Percentiles rank a stretch among this genome's conserved stretches.
Conservation (phyloP, 805 yeast genomes). For the Zygotorulaspora chibaensis region DNA sequence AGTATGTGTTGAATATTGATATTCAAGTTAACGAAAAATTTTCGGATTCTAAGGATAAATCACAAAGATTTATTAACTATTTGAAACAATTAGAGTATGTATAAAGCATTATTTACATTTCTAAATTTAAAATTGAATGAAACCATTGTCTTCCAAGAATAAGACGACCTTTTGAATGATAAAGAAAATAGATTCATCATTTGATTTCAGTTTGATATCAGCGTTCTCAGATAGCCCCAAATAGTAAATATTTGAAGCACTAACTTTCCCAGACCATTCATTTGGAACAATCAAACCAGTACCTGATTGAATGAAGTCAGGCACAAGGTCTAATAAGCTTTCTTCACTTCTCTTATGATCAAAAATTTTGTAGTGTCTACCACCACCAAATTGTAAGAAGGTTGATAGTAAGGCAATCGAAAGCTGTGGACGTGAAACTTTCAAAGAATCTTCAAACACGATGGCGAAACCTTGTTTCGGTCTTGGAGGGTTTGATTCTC, state of each 20-base stretch:
- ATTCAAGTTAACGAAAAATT: slow-evolving; percentile 22
- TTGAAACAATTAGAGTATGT: slow-evolving; percentile 18
- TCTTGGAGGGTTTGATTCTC: slow-evolving; percentile 93
- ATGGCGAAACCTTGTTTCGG: slow-evolving; percentile 82
- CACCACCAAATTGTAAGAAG: slow-evolving; percentile 82
- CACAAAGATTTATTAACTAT: slow-evolving; percentile 24
- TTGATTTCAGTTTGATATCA: slow-evolving; percentile 53
- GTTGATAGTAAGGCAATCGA: slow-evolving; percentile 85
- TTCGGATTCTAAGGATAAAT: slow-evolving; percentile 24
- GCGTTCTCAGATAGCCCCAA: slow-evolving; percentile 48
- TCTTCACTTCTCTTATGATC: slow-evolving; percentile 56
- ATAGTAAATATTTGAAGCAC: slow-evolving; percentile 38
- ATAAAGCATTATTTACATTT: background rate
- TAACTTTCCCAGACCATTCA: slow-evolving; percentile 16
- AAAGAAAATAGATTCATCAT: slow-evolving; percentile 55
- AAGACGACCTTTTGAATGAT: slow-evolving; percentile 71
- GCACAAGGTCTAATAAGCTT: slow-evolving; percentile 55
- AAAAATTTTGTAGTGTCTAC: slow-evolving; percentile 59
- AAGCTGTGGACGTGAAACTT: slow-evolving; percentile 58
- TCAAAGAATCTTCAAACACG: slow-evolving; percentile 55
- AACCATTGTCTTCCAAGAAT: slow-evolving; percentile 77
- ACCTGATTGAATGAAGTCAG: slow-evolving; percentile 63
- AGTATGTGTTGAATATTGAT: slow-evolving; percentile 19
- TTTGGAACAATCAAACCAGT: slow-evolving; percentile 75
- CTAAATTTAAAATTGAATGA: slow-evolving; percentile 48